phyloP scores from a whole-genome alignment of 2,329 filamentous ascomycete species.

The Orbilia javanica region DNA sequence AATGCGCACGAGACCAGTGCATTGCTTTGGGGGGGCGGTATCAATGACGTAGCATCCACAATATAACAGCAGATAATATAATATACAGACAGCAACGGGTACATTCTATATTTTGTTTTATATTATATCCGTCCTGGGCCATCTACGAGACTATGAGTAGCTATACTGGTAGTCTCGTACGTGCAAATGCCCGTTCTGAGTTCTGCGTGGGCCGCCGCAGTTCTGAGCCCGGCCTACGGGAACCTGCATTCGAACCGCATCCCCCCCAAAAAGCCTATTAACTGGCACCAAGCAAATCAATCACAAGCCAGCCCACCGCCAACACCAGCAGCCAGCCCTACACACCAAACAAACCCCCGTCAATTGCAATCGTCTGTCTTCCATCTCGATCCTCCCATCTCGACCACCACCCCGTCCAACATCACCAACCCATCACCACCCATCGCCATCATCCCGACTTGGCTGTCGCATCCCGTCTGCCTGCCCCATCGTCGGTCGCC shows the following conservation, averaged over 20 bases:
- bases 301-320: conserved; percentile 21
- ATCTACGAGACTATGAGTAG: no score
- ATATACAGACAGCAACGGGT: no score
- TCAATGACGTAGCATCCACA: no score
- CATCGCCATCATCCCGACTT: conserved; percentile 9
- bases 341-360: conserved; percentile 37
- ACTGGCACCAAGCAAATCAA: no score
- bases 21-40: no score
- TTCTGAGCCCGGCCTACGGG: conserved; percentile 25
- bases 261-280: no score
- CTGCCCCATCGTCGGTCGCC: conserved; percentile 19
- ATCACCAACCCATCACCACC: no score
- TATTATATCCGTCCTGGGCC: no score
- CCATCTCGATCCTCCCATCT: conserved; percentile 28
- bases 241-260: not conserved
- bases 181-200: conserved; percentile 7
- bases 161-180: not conserved
- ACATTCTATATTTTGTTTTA: no score
- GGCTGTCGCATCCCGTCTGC: conserved; percentile 16
- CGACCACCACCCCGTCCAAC: conserved; percentile 25
- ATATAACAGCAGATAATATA: no score
- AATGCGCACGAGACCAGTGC: no score
- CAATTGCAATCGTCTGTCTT: not conserved
- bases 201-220: conserved; percentile 42
- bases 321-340: conserved; percentile 31